Percentiles rank a stretch among this genome's conserved stretches.
Conservation (phyloP, 2,329 filamentous ascomycete species). For the Colletotrichum sidae region DNA sequence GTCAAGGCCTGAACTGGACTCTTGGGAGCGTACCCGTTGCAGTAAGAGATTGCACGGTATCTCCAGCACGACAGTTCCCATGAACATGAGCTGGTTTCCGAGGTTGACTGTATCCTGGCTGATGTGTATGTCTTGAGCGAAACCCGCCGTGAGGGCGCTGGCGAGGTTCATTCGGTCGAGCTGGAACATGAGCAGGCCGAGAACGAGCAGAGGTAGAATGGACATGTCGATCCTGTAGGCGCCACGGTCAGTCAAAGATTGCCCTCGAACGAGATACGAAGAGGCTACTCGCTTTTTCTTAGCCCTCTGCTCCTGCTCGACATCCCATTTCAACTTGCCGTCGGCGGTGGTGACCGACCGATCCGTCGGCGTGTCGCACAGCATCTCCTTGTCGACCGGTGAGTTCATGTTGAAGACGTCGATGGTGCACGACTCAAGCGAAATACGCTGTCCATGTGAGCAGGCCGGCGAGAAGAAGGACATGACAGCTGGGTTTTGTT, state of each 20-base stretch:
- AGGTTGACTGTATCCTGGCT: conserved; percentile 61
- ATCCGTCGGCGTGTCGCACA: conserved; percentile 33
- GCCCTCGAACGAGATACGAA: conserved; percentile 17
- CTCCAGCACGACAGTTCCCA: conserved; percentile 61
- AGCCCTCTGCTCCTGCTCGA: conserved; percentile 35
- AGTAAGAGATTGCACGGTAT: conserved; percentile 64
- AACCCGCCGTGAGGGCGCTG: conserved; percentile 61
- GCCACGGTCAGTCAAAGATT: conserved; percentile 4
- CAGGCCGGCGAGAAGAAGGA: background rate
- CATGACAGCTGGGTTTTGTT: background rate
- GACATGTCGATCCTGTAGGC: conserved; percentile 55
- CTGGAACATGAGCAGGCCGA: conserved; percentile 63
- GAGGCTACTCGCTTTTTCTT: conserved; percentile 37
- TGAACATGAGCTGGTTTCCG: conserved; percentile 65
- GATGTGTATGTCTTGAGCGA: conserved; percentile 55
- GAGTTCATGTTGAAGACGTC: conserved; percentile 10
- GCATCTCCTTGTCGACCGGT: conserved; percentile 12
- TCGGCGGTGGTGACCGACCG: conserved; percentile 22
- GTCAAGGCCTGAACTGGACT: background rate
- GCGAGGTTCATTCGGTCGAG: conserved; percentile 65
- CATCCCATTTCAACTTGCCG: conserved; percentile 34
- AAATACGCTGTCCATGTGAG: no score
- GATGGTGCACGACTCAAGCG: background rate
- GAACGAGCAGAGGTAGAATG: conserved; percentile 60
- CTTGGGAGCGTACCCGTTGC: conserved; percentile 41